These are phyloP conservation scores for Pseudonitzschia multiseries DNA, from an alignment of 108 stramenopile species.

Conservation along the genomic window DNA sequence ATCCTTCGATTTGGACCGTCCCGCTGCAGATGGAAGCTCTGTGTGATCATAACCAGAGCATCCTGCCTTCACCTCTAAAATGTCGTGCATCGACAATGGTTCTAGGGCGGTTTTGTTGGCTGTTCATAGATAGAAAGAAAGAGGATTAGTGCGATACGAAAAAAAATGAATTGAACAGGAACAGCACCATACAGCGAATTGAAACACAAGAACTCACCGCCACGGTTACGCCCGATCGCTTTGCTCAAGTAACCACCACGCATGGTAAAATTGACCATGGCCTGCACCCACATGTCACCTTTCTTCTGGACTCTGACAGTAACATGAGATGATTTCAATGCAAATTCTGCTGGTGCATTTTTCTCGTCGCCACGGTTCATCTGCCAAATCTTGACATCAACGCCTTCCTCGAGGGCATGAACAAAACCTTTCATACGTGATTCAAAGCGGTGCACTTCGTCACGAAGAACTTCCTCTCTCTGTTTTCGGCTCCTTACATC, in stretches of 20 bases:
- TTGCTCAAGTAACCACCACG: slow-evolving; percentile 88
- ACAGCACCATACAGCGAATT: neutral
- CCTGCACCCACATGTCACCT: slow-evolving; percentile 78
- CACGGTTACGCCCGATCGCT: slow-evolving; percentile 75
- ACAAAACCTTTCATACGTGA: slow-evolving; percentile 66
- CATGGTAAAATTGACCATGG: slow-evolving; percentile 73
- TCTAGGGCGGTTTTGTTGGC: slow-evolving; percentile 75
- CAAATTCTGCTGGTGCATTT: slow-evolving; percentile 65
- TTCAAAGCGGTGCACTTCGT: slow-evolving; percentile 81
- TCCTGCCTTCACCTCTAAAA: slow-evolving; percentile 85
- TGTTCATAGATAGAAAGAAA: slow-evolving; percentile 9
- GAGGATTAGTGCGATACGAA: neutral
- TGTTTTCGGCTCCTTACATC: slow-evolving; percentile 81
- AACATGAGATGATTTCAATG: slow-evolving; percentile 79
- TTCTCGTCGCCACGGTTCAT: slow-evolving; percentile 67
- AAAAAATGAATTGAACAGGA: too few species aligned
- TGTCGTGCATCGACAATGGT: slow-evolving; percentile 84
- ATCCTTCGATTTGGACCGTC: slow-evolving; percentile 50
- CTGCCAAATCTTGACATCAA: slow-evolving; percentile 89
- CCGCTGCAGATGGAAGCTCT: slow-evolving; percentile 69
- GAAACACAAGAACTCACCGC: slow-evolving; percentile 14
- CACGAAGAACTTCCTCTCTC: slow-evolving; percentile 75
- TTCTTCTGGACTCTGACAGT: slow-evolving; percentile 76
- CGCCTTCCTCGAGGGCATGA: slow-evolving; percentile 72
- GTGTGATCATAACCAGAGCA: slow-evolving; percentile 83